Conservation (phyloP, 2,329 filamentous ascomycete species). For the Coniochaeta sp. region DNA sequence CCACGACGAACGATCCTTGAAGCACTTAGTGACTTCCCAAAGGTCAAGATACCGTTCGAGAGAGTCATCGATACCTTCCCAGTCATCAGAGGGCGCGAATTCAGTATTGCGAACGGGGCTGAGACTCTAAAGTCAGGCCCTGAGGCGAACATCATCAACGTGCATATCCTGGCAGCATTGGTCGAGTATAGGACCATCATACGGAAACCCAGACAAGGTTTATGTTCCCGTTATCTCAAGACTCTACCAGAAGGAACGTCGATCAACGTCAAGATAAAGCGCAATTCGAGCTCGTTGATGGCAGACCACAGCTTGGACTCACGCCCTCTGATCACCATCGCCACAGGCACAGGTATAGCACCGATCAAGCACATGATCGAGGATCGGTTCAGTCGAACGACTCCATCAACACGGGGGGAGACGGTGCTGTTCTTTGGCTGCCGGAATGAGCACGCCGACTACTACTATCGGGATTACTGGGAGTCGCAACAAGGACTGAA, state of each 20-base stretch:
- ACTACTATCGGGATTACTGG: slow-evolving; percentile 79
- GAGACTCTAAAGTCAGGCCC: slow-evolving; percentile 16
- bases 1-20: slow-evolving; percentile 87
- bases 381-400: slow-evolving; percentile 45
- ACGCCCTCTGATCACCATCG: slow-evolving; percentile 66
- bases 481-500: slow-evolving; percentile 18
- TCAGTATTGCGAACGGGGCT: slow-evolving; percentile 80
- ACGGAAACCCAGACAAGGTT: slow-evolving; percentile 72
- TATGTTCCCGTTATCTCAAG: slow-evolving; percentile 83
- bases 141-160: slow-evolving; percentile 8
- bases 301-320: slow-evolving; percentile 25
- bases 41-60: slow-evolving; percentile 71
- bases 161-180: slow-evolving; percentile 76
- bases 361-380: slow-evolving; percentile 77
- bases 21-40: slow-evolving; percentile 82
- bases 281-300: slow-evolving; percentile 34
- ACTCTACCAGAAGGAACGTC: slow-evolving; percentile 49
- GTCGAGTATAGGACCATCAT: slow-evolving; percentile 89
- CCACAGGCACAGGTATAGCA: slow-evolving; percentile 79
- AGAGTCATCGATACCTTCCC: slow-evolving; percentile 70
- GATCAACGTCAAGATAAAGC: slow-evolving; percentile 53
- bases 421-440: slow-evolving; percentile 76
- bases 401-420: slow-evolving; percentile 21
- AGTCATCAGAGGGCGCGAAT: slow-evolving; percentile 77
- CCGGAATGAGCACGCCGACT: slow-evolving; percentile 67